A percentile compares a stretch with the other conserved stretches of the same genome.
Conservation (phyloP, 2,329 filamentous ascomycete genomes). For the Cadophora sp. region DNA sequence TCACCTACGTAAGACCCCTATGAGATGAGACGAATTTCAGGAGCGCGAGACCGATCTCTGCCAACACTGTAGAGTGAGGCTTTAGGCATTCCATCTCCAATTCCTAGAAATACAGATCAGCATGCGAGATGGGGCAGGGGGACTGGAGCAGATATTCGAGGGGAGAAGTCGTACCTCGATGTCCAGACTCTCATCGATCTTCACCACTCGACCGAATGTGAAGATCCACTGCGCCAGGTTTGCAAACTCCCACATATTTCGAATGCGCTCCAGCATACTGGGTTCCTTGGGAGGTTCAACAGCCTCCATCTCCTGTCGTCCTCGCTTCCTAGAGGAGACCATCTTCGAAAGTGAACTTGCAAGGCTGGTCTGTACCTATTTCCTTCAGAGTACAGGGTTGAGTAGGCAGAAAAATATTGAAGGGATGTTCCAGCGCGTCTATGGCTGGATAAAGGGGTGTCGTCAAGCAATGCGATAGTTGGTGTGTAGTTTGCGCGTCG, state of each 20-base stretch:
- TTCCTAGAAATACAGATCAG: slow-evolving; percentile 62
- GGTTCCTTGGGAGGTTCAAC: slow-evolving; percentile 43
- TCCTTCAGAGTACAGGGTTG: neutral
- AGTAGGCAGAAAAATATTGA: neutral
- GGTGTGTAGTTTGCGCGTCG: neutral
- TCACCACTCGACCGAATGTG: slow-evolving; percentile 87
- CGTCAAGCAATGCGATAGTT: neutral
- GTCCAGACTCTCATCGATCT: slow-evolving; percentile 87
- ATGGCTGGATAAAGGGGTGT: neutral
- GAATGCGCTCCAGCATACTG: slow-evolving; percentile 67
- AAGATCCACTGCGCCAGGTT: slow-evolving; percentile 93
- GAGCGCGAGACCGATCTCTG: slow-evolving; percentile 83
- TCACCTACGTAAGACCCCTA: slow-evolving; percentile 83
- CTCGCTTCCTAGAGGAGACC: slow-evolving; percentile 57
- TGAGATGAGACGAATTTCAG: slow-evolving; percentile 95
- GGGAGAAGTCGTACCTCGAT: slow-evolving; percentile 73
- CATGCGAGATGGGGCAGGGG: slow-evolving; percentile 11
- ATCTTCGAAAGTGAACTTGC: slow-evolving; percentile 43
- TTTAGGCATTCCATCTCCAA: slow-evolving; percentile 89
- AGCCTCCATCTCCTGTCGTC: slow-evolving; percentile 52
- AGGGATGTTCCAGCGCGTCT: neutral
- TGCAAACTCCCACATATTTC: slow-evolving; percentile 96
- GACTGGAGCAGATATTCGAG: slow-evolving; percentile 13
- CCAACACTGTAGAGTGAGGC: slow-evolving; percentile 74
- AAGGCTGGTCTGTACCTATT: neutral